A percentile compares a stretch with the other conserved stretches of the same genome.
Conservation (phyloP, 1,284 basidiomycete genomes). For the Tilletia caries region DNA sequence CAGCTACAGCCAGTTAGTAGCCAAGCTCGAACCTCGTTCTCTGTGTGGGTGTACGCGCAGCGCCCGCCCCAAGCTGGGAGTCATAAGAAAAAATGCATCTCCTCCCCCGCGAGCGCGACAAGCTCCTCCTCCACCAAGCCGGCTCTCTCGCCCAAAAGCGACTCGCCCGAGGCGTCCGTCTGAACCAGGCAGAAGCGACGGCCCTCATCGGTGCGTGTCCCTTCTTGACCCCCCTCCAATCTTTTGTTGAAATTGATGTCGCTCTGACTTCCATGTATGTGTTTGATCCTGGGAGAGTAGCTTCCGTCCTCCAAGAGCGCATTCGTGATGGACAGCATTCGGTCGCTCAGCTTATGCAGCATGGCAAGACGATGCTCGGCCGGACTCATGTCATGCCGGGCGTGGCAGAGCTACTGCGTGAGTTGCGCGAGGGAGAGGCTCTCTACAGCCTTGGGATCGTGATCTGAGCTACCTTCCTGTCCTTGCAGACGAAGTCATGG, state of each 20-base stretch:
- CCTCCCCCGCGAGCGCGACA: constrained; percentile 49
- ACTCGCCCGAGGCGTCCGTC: constrained; percentile 78
- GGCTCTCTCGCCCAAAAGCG: constrained; percentile 80
- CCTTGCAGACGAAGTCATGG: constrained; percentile 44
- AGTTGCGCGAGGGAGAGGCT: constrained; percentile 46
- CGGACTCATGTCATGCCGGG: constrained; percentile 81
- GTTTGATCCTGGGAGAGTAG: background rate
- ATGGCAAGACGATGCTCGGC: constrained; percentile 74
- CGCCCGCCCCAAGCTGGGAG: no score
- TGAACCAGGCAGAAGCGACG: constrained; percentile 83
- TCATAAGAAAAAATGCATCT: constrained; percentile 52
- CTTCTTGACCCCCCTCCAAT: background rate
- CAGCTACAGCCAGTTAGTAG: no score
- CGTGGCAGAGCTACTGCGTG: constrained; percentile 51
- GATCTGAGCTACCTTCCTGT: constrained; percentile 64
- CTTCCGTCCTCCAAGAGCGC: constrained; percentile 83
- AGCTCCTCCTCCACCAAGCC: constrained; percentile 43
- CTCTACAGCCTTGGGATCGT: no score
- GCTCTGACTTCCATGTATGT: background rate
- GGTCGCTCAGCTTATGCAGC: constrained; percentile 79
- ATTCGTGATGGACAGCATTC: constrained; percentile 89
- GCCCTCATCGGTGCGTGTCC: constrained; percentile 67
- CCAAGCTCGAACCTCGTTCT: no score
- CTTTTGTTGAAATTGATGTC: no score
- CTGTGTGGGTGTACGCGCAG: no score